Base-by-base conservation (phyloP, 352 stramenopile species). In the Sclerospora graminicola region DNA sequence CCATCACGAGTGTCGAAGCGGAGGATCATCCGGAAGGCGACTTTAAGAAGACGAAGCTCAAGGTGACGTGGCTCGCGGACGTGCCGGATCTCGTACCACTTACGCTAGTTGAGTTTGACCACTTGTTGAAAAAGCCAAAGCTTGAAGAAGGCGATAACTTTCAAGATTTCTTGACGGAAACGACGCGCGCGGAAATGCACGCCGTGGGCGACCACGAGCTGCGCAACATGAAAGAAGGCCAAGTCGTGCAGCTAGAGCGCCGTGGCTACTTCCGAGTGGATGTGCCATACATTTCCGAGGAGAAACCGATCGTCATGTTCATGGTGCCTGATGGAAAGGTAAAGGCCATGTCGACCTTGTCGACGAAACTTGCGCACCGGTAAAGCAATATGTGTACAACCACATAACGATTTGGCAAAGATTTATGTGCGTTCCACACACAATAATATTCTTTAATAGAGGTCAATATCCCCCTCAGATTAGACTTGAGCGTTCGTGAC, bases 251-350 rank as follows among this genome's bases (percentile, higher is more conserved):
- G 75, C 76, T 99, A 7, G 95, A 99, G 69, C 87, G 97, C 51
- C 88, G 96, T 53, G 97, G 96, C 24, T 99, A 97, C 79, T 99
- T 98, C 72, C 82, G 95, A 31, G 84, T 94, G 35, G 88, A 97
- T 54, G 36, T 70, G 57, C 67, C 79, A 21, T 87, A 89, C 56
- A 45, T 85, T 31, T 88, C 69, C 27, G 69, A 72, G 37, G 73
- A 87, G 30, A 93, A 91, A 54, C 90, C 92, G n/a, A 63, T 98
- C 9, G 74, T 97, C 40, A 75, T 99, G 8, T 98, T 98, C 73
- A 98, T 98, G 84, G 95, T 99, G 49, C 97, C 97, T 1, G 96
- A 99, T 66, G 97, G 97, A 34, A 99, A 98, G 73, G 66, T 71
- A 41, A 85, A 84, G 60, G 72, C 80, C 52, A 92, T 92, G 77